Evolutionary conservation across 768 basidiomycete genomes (phyloP).

Genomic region (Mycena vulgaris): DNA sequence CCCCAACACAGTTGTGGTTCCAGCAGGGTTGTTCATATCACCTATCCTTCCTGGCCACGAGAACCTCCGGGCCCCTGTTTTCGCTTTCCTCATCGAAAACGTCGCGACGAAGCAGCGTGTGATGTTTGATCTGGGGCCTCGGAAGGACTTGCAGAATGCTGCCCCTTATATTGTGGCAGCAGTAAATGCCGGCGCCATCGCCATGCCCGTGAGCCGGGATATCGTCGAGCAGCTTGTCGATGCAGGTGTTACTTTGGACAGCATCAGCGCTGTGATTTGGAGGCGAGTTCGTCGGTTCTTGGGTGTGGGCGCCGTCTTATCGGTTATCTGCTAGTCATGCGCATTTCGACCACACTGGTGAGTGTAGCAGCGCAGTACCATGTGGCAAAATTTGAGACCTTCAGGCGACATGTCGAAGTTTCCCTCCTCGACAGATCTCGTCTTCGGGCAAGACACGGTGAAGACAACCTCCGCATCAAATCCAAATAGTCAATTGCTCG

Average conservation of each 20-base stretch:
- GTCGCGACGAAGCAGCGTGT: constrained; percentile 5
- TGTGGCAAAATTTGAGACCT: background rate
- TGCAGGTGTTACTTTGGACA: constrained; percentile 11
- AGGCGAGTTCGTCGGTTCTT: background rate
- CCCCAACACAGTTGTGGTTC: background rate
- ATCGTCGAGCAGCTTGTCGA: constrained; percentile 21
- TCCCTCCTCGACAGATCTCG: constrained; percentile 29
- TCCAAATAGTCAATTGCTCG: constrained; percentile 8
- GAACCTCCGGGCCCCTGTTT: constrained; percentile 23
- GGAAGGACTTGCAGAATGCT: constrained; percentile 25
- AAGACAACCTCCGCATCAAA: constrained; percentile 1
- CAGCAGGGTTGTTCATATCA: constrained; percentile 27
- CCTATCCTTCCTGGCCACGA: constrained; percentile 37
- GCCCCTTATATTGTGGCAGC: constrained; percentile 17
- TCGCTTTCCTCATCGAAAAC: constrained; percentile 40
- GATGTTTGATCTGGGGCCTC: constrained; percentile 35
- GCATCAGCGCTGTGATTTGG: constrained; percentile 28
- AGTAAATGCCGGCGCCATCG: background rate
- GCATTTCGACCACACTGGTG: constrained; percentile 30
- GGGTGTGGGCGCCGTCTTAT: background rate
- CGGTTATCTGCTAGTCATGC: background rate
- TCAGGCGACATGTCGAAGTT: constrained; percentile 34
- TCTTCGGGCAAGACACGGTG: constrained; percentile 19
- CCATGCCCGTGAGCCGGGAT: constrained; percentile 19
- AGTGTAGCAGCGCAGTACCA: background rate